Evolutionary conservation across 2,329 filamentous ascomycete genomes (phyloP).

Genomic region (Ceratocystis lukuohia): DNA sequence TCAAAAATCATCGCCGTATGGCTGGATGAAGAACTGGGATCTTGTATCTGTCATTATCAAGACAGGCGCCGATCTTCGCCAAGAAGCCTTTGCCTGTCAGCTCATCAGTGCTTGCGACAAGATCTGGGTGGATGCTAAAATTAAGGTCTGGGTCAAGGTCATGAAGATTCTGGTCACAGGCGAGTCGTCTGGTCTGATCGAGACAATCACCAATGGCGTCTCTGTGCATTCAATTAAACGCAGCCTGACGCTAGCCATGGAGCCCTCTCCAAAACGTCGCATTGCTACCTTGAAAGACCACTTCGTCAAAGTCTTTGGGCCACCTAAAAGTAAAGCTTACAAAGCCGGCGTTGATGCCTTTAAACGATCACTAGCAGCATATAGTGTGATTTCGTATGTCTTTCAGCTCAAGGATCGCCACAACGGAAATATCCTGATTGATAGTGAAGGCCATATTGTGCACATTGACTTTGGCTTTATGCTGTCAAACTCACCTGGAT

Average conservation of each 20-base stretch:
- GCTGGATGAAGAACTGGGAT: slow-evolving; percentile 85
- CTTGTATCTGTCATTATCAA: slow-evolving; percentile 78
- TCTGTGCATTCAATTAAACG: slow-evolving; percentile 78
- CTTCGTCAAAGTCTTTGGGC: slow-evolving; percentile 66
- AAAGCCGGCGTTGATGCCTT: slow-evolving; percentile 63
- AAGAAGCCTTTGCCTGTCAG: slow-evolving; percentile 79
- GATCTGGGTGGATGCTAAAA: slow-evolving; percentile 62
- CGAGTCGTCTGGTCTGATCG: slow-evolving; percentile 70
- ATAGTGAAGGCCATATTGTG: slow-evolving; percentile 74
- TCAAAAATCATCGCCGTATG: slow-evolving; percentile 68
- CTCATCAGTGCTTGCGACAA: slow-evolving; percentile 69
- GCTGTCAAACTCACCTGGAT: slow-evolving; percentile 73
- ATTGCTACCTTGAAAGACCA: slow-evolving; percentile 73
- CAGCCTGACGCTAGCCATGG: slow-evolving; percentile 58
- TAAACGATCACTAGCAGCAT: slow-evolving; percentile 67
- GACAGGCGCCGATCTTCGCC: slow-evolving; percentile 67
- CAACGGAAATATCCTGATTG: slow-evolving; percentile 75
- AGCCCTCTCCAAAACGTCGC: slow-evolving; percentile 38
- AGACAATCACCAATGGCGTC: slow-evolving; percentile 79
- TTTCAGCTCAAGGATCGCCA: slow-evolving; percentile 76
- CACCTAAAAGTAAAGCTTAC: slow-evolving; percentile 54
- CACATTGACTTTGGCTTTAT: slow-evolving; percentile 88
- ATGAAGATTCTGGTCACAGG: slow-evolving; percentile 81
- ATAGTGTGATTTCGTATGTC: slow-evolving; percentile 73
- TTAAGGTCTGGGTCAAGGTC: slow-evolving; percentile 75